These are phyloP conservation scores for Microbotryum intermedium DNA, from an alignment of 1,284 basidiomycete genomes.

Conservation along the genomic window DNA sequence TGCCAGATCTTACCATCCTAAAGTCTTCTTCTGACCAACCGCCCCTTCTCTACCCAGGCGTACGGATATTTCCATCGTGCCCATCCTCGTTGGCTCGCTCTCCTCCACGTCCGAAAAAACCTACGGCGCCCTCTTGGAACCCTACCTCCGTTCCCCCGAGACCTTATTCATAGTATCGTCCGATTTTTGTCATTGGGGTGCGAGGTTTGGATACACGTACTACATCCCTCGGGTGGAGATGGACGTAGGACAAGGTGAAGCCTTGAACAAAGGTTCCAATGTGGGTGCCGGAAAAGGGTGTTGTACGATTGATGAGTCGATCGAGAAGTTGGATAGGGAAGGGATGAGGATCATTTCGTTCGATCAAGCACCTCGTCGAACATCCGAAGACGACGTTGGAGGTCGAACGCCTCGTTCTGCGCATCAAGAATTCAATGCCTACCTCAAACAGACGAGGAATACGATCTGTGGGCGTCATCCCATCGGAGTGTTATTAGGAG, in stretches of 20 bases:
- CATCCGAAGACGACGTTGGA: constrained; percentile 42
- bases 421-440: constrained; percentile 60
- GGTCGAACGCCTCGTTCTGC: constrained; percentile 39
- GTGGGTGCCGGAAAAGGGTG: constrained; percentile 22
- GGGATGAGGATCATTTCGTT: constrained; percentile 65
- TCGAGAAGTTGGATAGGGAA: constrained; percentile 63
- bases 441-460: constrained; percentile 76
- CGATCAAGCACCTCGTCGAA: too few relatives aligned
- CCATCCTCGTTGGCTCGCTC: constrained; percentile 83
- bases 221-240: constrained; percentile 1
- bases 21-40: too few relatives aligned
- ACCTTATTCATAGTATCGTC: constrained; percentile 87
- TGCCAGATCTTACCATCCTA: too few relatives aligned
- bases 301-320: constrained; percentile 46
- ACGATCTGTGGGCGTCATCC: constrained; percentile 96
- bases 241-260: not conserved
- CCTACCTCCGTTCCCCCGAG: constrained; percentile 63
- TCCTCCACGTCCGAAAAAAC: constrained; percentile 51
- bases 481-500: constrained; percentile 80
- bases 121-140: constrained; percentile 65
- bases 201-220: constrained; percentile 21
- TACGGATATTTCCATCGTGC: constrained; percentile 68
- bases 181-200: constrained; percentile 96
- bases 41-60: constrained; percentile 41
- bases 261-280: not conserved